Conservation (phyloP, 345 rosid genomes). For the Citrus reticulata region DNA sequence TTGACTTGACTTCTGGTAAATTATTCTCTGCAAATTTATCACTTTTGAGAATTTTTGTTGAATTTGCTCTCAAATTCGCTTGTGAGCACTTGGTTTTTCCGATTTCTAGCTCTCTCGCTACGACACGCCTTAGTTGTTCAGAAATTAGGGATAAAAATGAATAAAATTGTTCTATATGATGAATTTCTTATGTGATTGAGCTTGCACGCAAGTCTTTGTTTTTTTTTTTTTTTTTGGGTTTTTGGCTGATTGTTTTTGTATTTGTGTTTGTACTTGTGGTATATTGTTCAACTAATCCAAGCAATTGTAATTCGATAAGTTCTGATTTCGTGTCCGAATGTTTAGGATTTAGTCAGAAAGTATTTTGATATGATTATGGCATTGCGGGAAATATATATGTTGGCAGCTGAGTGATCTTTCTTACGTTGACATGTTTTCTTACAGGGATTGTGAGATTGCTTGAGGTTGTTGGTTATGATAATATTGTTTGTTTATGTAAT, state of each 20-base stretch:
- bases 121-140: neutral
- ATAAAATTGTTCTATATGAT: neutral
- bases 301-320: neutral
- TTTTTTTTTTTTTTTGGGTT: neutral
- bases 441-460: slow-evolving; percentile 13
- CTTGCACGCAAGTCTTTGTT: neutral
- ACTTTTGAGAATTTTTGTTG: neutral
- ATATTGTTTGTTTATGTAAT: slow-evolving; percentile 3
- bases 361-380: neutral
- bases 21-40: neutral
- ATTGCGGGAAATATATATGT: neutral
- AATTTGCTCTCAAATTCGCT: neutral
- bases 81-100: neutral
- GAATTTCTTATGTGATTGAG: neutral
- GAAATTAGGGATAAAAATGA: neutral
- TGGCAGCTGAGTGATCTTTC: neutral
- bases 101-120: neutral
- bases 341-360: neutral
- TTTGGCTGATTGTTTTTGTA: neutral
- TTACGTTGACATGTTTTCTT: neutral
- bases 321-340: neutral
- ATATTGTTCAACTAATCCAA: neutral
- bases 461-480: slow-evolving; percentile 13
- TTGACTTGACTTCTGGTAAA: neutral
- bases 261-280: neutral